Conservation (phyloP, 2,329 filamentous ascomycete species). For the Sporothrix pallida region DNA sequence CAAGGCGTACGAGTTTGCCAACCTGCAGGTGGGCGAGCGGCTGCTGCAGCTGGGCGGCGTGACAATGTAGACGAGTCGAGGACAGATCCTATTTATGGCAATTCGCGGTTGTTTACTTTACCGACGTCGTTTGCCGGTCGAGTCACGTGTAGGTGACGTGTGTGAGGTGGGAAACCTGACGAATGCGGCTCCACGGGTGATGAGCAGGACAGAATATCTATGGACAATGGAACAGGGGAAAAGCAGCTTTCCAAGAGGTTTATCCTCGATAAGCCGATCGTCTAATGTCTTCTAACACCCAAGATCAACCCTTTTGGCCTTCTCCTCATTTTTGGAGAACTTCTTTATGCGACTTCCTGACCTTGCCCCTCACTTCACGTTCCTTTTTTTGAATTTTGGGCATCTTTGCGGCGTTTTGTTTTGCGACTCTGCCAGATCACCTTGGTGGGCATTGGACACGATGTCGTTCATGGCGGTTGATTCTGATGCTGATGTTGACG, state of each 20-base stretch:
- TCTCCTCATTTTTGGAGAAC: conserved; percentile 15
- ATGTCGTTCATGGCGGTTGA: neutral
- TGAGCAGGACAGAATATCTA: neutral
- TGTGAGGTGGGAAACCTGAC: neutral
- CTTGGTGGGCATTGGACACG: neutral
- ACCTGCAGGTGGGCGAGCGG: conserved; percentile 64
- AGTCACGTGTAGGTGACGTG: neutral
- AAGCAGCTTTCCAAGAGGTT: neutral
- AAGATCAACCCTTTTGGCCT: neutral
- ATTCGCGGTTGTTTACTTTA: neutral
- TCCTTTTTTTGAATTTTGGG: neutral
- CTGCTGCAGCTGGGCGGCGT: conserved; percentile 53
- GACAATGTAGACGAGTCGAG: neutral
- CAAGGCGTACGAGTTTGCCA: conserved; percentile 69
- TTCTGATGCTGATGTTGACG: neutral
- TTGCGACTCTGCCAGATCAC: neutral
- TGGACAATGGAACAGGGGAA: neutral
- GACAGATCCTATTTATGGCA: no score
- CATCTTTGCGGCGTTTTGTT: conserved; percentile 28
- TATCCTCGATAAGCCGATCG: neutral
- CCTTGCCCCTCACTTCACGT: neutral
- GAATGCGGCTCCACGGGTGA: conserved; percentile 5
- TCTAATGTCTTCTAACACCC: neutral
- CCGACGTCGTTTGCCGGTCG: neutral
- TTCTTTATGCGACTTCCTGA: neutral